Percentiles rank a stretch among this genome's conserved stretches.
phyloP scores from a whole-genome alignment of 768 basidiomycete species.

The Leccinum boreale region DNA sequence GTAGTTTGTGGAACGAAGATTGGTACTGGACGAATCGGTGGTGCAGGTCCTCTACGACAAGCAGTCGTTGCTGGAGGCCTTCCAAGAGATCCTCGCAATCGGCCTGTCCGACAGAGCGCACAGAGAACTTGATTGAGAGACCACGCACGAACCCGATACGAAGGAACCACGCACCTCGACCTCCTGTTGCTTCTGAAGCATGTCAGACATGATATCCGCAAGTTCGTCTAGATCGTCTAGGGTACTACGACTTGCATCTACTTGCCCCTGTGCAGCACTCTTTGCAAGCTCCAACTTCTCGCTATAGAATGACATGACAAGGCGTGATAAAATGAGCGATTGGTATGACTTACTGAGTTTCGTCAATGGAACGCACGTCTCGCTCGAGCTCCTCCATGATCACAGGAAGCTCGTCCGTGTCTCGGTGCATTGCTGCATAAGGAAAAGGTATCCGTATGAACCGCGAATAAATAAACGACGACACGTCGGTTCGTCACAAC shows the following conservation, averaged over 20 bases:
- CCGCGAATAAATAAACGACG: not conserved
- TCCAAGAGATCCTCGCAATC: slow-evolving; percentile 53
- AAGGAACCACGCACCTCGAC: slow-evolving; percentile 52
- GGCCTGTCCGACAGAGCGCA: slow-evolving; percentile 29
- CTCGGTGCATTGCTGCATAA: slow-evolving; percentile 68
- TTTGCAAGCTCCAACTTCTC: slow-evolving; percentile 47
- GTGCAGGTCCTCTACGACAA: slow-evolving; percentile 61
- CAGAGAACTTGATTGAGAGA: not conserved
- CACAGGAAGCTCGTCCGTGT: slow-evolving; percentile 71
- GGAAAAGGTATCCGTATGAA: not conserved
- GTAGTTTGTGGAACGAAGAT: slow-evolving; percentile 67
- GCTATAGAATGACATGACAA: slow-evolving; percentile 34
- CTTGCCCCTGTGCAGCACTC: slow-evolving; percentile 40
- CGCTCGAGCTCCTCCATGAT: slow-evolving; percentile 75
- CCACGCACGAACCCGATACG: not conserved
- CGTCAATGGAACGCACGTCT: slow-evolving; percentile 48
- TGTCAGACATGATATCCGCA: slow-evolving; percentile 75
- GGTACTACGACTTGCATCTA: slow-evolving; percentile 47
- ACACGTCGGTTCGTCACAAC: not conserved
- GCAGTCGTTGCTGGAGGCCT: slow-evolving; percentile 57
- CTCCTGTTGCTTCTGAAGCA: slow-evolving; percentile 64
- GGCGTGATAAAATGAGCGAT: not conserved
- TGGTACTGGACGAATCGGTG: slow-evolving; percentile 67
- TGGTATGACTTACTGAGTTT: slow-evolving; percentile 49
- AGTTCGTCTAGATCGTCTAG: slow-evolving; percentile 72